A percentile compares a stretch with the other conserved stretches of the same genome.
Evolutionary conservation across 345 rosid species (phyloP).

Genomic region (Murraya paniculata): DNA sequence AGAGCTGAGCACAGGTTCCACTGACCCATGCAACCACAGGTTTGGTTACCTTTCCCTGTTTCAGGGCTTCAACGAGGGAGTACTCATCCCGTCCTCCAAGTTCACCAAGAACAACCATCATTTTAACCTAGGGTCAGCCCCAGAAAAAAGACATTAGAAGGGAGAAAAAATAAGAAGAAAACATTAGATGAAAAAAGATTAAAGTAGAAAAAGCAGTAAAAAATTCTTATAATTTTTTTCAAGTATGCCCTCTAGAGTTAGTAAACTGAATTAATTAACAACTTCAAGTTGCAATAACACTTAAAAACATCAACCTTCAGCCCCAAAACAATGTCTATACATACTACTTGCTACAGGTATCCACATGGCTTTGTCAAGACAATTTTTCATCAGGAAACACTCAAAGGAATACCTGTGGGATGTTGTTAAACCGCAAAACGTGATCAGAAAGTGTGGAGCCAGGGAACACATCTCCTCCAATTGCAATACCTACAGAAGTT

Average conservation of each 20-base stretch:
- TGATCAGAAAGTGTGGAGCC: conserved; percentile 95
- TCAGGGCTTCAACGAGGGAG: conserved; percentile 93
- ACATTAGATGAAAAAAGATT: background rate
- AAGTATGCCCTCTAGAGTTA: background rate
- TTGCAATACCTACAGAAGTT: conserved; percentile 74
- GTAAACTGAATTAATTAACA: background rate
- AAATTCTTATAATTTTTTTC: background rate
- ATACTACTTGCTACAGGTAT: background rate
- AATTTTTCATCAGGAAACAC: background rate
- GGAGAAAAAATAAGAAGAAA: background rate
- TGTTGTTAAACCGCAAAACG: conserved; percentile 88
- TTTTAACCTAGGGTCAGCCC: conserved; percentile 58
- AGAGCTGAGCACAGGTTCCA: conserved; percentile 94
- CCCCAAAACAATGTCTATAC: background rate
- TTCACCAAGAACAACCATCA: conserved; percentile 95
- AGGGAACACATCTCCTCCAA: conserved; percentile 98
- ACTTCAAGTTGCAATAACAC: background rate
- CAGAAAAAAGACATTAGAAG: conserved; percentile 13
- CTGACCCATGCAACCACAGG: conserved; percentile 99
- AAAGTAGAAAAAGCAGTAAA: background rate
- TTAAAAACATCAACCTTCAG: background rate
- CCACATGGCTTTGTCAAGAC: background rate
- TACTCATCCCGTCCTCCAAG: conserved; percentile 97
- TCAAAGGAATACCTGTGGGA: conserved; percentile 63
- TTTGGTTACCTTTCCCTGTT: conserved; percentile 85